Conservation (phyloP, 192 early-diverging fungal species). For the Dissophora ornata region DNA sequence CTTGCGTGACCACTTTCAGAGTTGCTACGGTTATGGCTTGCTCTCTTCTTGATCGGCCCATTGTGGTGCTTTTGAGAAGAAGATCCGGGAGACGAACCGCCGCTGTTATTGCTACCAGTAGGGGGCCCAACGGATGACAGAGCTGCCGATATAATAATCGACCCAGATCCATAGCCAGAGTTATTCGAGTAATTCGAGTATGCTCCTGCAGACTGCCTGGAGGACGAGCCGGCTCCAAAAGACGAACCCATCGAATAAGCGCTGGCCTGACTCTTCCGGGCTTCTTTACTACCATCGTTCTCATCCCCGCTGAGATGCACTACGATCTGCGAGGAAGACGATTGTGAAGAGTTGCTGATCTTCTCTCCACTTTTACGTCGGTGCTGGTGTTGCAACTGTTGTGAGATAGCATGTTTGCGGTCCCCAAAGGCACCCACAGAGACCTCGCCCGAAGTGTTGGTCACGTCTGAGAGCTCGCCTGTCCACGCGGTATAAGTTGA, state of each 20-base stretch:
- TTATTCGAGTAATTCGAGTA: constrained; percentile 48
- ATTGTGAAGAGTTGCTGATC: not conserved
- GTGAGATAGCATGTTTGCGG: constrained; percentile 17
- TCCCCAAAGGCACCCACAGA: constrained; percentile 44
- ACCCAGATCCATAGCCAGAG: constrained; percentile 32
- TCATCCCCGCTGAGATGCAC: not conserved
- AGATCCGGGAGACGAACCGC: not conserved
- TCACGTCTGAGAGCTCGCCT: constrained; percentile 49
- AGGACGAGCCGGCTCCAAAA: constrained; percentile 15
- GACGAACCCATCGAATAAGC: constrained; percentile 45
- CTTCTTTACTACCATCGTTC: constrained; percentile 8
- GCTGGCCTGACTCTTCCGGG: constrained; percentile 36
- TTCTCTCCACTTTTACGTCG: constrained; percentile 22
- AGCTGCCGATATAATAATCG: constrained; percentile 16
- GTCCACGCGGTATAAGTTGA: constrained; percentile 41
- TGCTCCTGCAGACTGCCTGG: constrained; percentile 26
- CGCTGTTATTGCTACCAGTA: constrained; percentile 1
- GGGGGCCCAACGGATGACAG: constrained; percentile 11
- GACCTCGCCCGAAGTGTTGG: constrained; percentile 48
- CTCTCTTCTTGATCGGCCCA: not conserved
- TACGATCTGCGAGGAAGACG: not conserved
- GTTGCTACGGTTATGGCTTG: not conserved
- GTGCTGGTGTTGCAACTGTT: not conserved
- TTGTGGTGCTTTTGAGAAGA: constrained; percentile 6
- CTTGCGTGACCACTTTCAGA: constrained; percentile 7